Base-by-base conservation (phyloP, 2,329 filamentous ascomycete genomes). In the Cytospora schulzeri region DNA sequence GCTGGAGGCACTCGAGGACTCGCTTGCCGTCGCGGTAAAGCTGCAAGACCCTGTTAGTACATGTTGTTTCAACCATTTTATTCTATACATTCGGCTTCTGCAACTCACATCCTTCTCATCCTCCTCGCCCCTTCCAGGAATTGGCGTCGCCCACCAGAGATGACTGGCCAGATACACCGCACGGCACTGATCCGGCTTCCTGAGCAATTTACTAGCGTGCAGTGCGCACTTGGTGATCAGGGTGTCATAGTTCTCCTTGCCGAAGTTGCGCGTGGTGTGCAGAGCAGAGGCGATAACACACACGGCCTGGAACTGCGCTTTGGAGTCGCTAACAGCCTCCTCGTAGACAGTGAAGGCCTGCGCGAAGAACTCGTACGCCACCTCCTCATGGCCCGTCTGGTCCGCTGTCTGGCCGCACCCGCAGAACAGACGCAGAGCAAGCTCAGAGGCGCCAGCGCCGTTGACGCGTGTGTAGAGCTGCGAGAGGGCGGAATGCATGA, bases 331-430 rank as follows among this genome's bases (percentile, higher is more conserved):
- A 68, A 99, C 91, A 0, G 92, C 90, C 76, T 99, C 95, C 75
- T 99, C 95, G 74, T 99, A 99, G 11, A 98, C 92, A 0, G 94
- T 98, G 72, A 99, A 99, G 0, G 95, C 94, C 76, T 99, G 95
- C 0, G 95, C 95, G 71, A 97, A 98, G 80, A 96, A 99, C 74
- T 99, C 95, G 76, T 99, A 99, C 14, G 93, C 91, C 51, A 97
- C 92, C 78, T 99, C 95, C 75, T 99, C 94, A 70, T 96, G 96
- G 2, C 91, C 91, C 14, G 88, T 92, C 76, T 95, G 89, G 71
- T 97, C 93, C 14, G 95, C 93, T 35, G 96, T 91, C 79, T 97
- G 93, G 26, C 95, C 95, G 73, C 93, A 96, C 51, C 91, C 88
- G 70, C 95, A 90, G 75, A 98, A 99, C 19, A 98, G 82, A 2